Conservation (phyloP, 768 basidiomycete species). For the Paxillus rubicundulus region DNA sequence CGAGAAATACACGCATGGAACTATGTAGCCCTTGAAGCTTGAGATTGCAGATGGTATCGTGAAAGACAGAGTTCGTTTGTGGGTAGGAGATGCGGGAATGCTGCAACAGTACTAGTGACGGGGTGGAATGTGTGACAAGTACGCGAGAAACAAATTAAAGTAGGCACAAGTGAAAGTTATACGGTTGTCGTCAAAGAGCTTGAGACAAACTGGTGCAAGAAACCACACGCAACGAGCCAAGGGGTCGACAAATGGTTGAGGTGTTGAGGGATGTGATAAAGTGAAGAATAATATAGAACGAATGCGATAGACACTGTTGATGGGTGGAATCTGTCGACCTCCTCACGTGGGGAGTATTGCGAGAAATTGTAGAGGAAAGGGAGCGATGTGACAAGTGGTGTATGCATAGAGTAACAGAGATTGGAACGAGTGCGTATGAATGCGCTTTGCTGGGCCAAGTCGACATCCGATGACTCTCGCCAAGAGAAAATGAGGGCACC, state of each 20-base stretch:
- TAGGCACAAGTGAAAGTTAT: constrained; percentile 31
- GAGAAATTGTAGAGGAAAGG: constrained; percentile 39
- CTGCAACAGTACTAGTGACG: constrained; percentile 42
- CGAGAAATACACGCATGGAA: constrained; percentile 13
- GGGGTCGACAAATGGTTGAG: constrained; percentile 35
- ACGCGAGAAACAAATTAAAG: constrained; percentile 29
- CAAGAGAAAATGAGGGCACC: constrained; percentile 8
- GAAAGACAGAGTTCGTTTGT: constrained; percentile 39
- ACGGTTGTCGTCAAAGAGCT: constrained; percentile 22
- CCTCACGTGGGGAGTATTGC: constrained; percentile 48
- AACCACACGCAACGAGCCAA: constrained; percentile 35
- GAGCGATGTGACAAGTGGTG: constrained; percentile 50
- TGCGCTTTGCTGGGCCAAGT: constrained; percentile 29
- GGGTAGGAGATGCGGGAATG: constrained; percentile 39
- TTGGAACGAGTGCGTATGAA: constrained; percentile 41
- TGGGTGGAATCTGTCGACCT: constrained; percentile 53
- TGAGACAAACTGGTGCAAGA: constrained; percentile 31
- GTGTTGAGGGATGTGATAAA: constrained; percentile 62
- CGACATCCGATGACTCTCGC: constrained; percentile 17
- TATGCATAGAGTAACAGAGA: constrained; percentile 56
- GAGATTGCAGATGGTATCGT: constrained; percentile 32
- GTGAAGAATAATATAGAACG: constrained; percentile 81
- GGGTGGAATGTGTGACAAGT: constrained; percentile 31
- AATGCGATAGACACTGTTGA: constrained; percentile 46
- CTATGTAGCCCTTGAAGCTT: constrained; percentile 32